Evolutionary conservation across 2,329 filamentous ascomycete species (phyloP), one percentile per base, ranked within the genome.

Genomic region (Diaporthe velutina): DNA sequence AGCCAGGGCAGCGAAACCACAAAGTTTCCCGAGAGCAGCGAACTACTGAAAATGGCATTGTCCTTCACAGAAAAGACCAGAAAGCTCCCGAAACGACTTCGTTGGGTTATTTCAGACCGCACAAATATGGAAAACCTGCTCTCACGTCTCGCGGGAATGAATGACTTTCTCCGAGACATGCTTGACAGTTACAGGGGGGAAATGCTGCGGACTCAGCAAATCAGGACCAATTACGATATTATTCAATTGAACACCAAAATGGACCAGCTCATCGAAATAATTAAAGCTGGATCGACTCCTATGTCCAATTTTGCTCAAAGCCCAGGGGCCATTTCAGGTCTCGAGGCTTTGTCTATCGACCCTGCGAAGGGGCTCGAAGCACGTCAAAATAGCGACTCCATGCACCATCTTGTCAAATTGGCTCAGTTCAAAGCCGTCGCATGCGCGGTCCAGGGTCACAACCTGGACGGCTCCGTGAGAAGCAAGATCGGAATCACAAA

Each of bases 101-200:
- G 58, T 22, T 61, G 58, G 58, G 58, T 64, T 17, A 13, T 64
- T 2, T 64, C 58, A 1, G 58, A 45, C 40, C 58, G 58, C 2
- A 15, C 38, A 17, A 64, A 64, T 5, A 64, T 64, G 58, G 58
- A 64, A 17, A 45, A 30, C 25, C 40, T 64, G 8, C 19, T 64
- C 1, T 45, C 38, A 5, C 58, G 58, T 13, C 40, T 64, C 4
- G 58, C 58, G 2, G 38, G 35, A 30, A 30, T 64, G 58, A 45
- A 64, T 19, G 40, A 64, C 4, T 64, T 64, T 22, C 58, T 64
- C 3, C 25, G 58, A 5, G 58, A 64, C 25, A 64, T 64, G 58
- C 58, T 64, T 28, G 58, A 64, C 38, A 45, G 58, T 19, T 1
- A 64, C 9, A 25, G 25, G 0, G 58, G 38, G n/a, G 58, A 64